A percentile compares a stretch with the other conserved stretches of the same genome.
Conservation (phyloP, 331 rosid species). For the Erythrophleum ivorense region DNA sequence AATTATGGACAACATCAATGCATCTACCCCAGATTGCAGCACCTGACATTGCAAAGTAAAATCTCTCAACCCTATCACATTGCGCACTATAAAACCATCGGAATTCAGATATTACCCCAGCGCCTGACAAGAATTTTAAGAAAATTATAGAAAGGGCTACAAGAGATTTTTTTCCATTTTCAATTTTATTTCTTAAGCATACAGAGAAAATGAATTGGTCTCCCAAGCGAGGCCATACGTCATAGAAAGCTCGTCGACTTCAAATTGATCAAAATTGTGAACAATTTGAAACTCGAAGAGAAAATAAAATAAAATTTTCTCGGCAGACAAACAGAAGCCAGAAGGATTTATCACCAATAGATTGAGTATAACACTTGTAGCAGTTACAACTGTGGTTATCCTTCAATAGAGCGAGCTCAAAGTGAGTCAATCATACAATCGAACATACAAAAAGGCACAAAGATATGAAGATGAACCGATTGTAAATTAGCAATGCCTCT, state of each 20-base stretch:
- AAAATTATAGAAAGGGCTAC: background rate
- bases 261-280: background rate
- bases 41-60: constrained; percentile 63
- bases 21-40: constrained; percentile 63
- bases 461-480: background rate
- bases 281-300: background rate
- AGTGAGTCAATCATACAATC: background rate
- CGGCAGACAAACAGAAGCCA: constrained; percentile 2
- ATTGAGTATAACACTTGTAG: background rate
- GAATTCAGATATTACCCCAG: constrained; percentile 13
- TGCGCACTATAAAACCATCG: constrained; percentile 19
- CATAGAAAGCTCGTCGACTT: background rate
- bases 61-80: constrained; percentile 32
- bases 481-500: background rate
- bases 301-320: background rate
- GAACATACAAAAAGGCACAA: background rate
- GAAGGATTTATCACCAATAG: background rate
- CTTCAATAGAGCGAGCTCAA: constrained; percentile 1
- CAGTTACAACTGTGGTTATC: background rate
- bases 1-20: constrained; percentile 68
- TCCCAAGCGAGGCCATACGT: background rate
- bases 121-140: constrained; percentile 27
- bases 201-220: background rate
- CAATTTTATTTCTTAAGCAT: background rate
- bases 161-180: background rate